Conservation (phyloP, 768 basidiomycete genomes). For the Tylopilus intermedius region DNA sequence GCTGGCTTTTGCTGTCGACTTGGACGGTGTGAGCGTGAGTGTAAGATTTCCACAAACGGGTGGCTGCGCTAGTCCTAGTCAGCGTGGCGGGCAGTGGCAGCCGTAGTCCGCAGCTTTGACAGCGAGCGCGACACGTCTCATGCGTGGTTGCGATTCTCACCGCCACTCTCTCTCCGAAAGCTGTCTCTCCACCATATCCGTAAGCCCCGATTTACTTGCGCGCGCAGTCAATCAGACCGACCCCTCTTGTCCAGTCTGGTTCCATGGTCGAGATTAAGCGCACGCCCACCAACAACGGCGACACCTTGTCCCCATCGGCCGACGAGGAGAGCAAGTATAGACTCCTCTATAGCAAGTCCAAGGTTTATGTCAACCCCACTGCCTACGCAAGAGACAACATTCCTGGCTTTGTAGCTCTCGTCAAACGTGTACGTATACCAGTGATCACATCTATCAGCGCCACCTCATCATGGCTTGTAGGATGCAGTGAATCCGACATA, state of each 20-base stretch:
- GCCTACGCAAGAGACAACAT: constrained; percentile 90
- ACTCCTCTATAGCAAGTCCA: constrained; percentile 85
- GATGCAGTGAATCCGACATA: constrained; percentile 73
- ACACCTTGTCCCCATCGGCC: constrained; percentile 3
- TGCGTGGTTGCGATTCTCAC: constrained; percentile 20
- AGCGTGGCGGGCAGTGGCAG: not conserved
- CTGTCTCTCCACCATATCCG: constrained; percentile 44
- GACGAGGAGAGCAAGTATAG: constrained; percentile 62
- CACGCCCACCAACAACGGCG: constrained; percentile 20
- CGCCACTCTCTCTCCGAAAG: constrained; percentile 39
- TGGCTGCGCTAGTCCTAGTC: constrained; percentile 9
- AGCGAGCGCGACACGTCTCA: constrained; percentile 5
- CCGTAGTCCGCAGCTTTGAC: constrained; percentile 8
- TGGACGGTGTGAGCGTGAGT: not conserved
- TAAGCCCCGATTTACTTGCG: constrained; percentile 25
- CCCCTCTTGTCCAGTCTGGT: constrained; percentile 31
- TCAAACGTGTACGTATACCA: constrained; percentile 65
- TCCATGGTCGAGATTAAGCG: constrained; percentile 79
- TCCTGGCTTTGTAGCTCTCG: constrained; percentile 86
- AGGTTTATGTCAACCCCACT: constrained; percentile 94
- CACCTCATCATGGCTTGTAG: constrained; percentile 33
- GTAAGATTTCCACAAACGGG: constrained; percentile 21
- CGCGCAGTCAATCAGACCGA: constrained; percentile 4
- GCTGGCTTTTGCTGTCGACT: not conserved
- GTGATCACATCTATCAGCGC: not conserved